These are phyloP conservation scores for Pyrenophora tritici-repentis DNA, from an alignment of 2,329 filamentous ascomycete genomes.

Conservation along the genomic window DNA sequence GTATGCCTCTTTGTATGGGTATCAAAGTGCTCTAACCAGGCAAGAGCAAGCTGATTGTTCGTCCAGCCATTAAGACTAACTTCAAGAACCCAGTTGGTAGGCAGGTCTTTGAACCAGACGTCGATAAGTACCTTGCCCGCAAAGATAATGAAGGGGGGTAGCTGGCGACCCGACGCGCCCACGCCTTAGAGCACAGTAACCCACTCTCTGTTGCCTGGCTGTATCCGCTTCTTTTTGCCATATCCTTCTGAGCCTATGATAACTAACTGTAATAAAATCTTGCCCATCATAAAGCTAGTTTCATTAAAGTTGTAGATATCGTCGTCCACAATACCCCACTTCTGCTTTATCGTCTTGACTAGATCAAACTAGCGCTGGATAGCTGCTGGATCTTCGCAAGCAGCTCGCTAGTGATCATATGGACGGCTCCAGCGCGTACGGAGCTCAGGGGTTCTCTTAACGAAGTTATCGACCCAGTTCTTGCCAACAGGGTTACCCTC, in stretches of 20 bases:
- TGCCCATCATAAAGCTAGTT: too few species aligned
- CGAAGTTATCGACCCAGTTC: conserved; percentile 21
- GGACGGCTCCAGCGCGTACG: too few species aligned
- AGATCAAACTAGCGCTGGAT: not conserved
- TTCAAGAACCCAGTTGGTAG: too few species aligned
- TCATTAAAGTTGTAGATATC: conserved; percentile 33
- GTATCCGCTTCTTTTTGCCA: conserved; percentile 21
- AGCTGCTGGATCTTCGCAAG: not conserved
- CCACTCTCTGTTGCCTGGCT: conserved; percentile 37
- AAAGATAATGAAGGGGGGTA: conserved; percentile 28
- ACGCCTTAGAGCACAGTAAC: conserved; percentile 28
- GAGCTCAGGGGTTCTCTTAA: conserved; percentile 18
- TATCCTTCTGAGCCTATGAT: conserved; percentile 29
- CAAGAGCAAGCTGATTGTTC: too few species aligned
- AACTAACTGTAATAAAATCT: too few species aligned
- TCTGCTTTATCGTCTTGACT: not conserved
- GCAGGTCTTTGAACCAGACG: too few species aligned
- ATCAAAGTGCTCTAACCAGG: too few species aligned
- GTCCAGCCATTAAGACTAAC: too few species aligned
- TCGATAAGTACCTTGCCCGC: too few species aligned
- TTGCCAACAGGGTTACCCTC: conserved; percentile 9
- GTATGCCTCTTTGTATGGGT: conserved; percentile 37
- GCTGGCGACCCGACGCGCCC: not conserved
- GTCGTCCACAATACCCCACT: conserved; percentile 3
- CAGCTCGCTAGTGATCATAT: too few species aligned